phyloP scores from a whole-genome alignment of 2,329 filamentous ascomycete species.

The Penicillium sp. region DNA sequence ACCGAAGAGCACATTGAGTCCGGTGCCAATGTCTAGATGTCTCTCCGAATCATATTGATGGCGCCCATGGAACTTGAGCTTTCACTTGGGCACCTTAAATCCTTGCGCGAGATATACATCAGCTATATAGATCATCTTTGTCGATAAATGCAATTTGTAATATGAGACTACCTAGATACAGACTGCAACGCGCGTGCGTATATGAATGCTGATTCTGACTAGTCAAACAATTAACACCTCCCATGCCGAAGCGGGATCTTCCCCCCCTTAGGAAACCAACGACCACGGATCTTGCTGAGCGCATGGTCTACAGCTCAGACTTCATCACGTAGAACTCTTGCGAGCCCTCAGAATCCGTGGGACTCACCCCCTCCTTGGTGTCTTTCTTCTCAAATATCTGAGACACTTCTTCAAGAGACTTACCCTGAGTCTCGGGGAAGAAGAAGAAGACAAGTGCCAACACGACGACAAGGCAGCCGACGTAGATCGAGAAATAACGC shows the following conservation, averaged over 20 bases:
- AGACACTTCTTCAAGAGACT: conserved; percentile 16
- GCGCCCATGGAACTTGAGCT: neutral
- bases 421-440: conserved; percentile 25
- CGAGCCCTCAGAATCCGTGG: conserved; percentile 9
- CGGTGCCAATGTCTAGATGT: neutral
- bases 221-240: neutral
- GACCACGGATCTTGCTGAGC: neutral
- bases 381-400: conserved; percentile 14
- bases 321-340: conserved; percentile 11
- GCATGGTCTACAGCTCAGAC: neutral
- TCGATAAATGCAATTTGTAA: neutral
- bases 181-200: neutral
- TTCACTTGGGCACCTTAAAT: neutral
- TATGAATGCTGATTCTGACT: neutral
- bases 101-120: neutral
- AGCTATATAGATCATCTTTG: neutral
- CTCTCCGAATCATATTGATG: no score
- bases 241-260: neutral
- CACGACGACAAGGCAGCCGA: conserved; percentile 33
- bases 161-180: neutral
- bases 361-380: neutral
- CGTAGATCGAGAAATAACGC: conserved; percentile 44
- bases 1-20: neutral
- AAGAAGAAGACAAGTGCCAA: conserved; percentile 39
- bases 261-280: neutral